phyloP scores from a whole-genome alignment of 257 asterid genomes.

The Gentiana dahurica region DNA sequence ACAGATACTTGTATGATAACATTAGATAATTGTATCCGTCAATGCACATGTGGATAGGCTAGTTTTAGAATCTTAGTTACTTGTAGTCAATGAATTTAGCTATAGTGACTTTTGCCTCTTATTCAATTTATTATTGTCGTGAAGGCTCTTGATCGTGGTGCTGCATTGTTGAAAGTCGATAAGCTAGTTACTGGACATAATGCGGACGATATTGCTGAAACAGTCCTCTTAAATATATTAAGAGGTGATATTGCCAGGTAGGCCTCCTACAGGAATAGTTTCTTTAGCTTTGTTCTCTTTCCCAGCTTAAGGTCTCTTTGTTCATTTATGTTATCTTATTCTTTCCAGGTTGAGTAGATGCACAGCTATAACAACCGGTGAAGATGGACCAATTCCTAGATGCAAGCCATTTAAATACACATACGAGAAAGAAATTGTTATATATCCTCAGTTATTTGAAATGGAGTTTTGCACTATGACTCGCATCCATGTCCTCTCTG shows the following conservation, averaged over 20 bases:
- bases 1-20: no score
- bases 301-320: not conserved
- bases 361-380: conserved; percentile 82
- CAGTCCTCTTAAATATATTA: conserved; percentile 85
- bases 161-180: conserved; percentile 88
- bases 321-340: conserved; percentile 9
- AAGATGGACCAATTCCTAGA: conserved; percentile 99
- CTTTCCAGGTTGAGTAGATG: conserved; percentile 79
- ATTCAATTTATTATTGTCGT: conserved; percentile 10
- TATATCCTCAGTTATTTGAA: conserved; percentile 56
- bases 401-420: conserved; percentile 99
- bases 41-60: no score
- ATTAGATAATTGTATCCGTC: no score
- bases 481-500: conserved; percentile 1
- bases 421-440: conserved; percentile 95
- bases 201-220: conserved; percentile 98
- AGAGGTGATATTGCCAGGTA: conserved; percentile 99
- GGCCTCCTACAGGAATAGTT: not conserved
- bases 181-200: conserved; percentile 96
- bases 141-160: conserved; percentile 99
- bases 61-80: not conserved
- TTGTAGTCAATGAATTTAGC: not conserved
- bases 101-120: no score
- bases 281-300: not conserved
- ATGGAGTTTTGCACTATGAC: conserved; percentile 3